Conservation (phyloP, 1,284 basidiomycete genomes). For the Ceratobasidium sp. region DNA sequence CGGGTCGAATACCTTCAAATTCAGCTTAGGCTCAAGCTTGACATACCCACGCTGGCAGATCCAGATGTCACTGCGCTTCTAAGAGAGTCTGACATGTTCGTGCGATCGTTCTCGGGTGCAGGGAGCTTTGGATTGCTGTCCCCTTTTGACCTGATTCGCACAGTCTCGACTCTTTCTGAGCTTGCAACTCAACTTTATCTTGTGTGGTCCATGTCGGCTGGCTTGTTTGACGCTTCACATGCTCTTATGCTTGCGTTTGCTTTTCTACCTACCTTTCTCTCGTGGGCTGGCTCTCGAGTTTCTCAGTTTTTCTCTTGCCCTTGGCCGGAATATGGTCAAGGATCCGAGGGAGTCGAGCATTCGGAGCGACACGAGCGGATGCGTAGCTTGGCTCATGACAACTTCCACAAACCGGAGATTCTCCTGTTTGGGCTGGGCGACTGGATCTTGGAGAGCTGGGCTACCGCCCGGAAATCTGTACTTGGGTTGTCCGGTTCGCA, state of each 20-base stretch:
- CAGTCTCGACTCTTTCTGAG: constrained; percentile 72
- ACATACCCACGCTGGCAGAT: constrained; percentile 76
- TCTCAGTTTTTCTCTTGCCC: constrained; percentile 60
- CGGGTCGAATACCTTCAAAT: constrained; percentile 77
- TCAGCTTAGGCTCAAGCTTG: constrained; percentile 73
- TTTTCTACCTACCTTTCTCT: constrained; percentile 57
- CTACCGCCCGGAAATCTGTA: constrained; percentile 47
- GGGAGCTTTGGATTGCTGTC: constrained; percentile 72
- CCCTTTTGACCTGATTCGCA: constrained; percentile 74
- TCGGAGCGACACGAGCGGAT: constrained; percentile 73
- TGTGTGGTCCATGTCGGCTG: constrained; percentile 61
- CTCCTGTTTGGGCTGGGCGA: constrained; percentile 78
- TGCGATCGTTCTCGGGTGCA: constrained; percentile 70
- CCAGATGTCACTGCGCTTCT: constrained; percentile 73
- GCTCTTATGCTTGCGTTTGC: constrained; percentile 55
- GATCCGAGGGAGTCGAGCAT: constrained; percentile 57
- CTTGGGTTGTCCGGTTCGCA: constrained; percentile 35
- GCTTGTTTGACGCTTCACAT: constrained; percentile 42
- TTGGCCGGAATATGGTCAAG: constrained; percentile 57
- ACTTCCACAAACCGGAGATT: constrained; percentile 73
- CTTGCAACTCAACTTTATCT: constrained; percentile 71
- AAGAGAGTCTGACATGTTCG: constrained; percentile 82
- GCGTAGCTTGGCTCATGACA: constrained; percentile 72
- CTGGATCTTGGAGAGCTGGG: constrained; percentile 80
- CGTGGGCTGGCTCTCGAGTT: constrained; percentile 52